Evolutionary conservation across 1,284 basidiomycete genomes (phyloP), one percentile per base, ranked within the genome.

Genomic region (Pseudozyma thailandica): DNA sequence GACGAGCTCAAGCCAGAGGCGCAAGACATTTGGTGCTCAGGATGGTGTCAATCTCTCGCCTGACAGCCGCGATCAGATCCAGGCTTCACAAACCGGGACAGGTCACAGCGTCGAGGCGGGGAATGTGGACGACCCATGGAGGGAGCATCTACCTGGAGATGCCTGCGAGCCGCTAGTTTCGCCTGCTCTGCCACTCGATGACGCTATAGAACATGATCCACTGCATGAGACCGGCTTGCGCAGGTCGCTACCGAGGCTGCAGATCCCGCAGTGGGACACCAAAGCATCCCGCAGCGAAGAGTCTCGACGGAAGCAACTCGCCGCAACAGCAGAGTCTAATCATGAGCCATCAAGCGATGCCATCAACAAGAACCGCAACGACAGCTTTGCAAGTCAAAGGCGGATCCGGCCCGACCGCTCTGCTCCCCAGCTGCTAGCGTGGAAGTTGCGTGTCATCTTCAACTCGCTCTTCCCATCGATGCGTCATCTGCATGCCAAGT

Each of bases 401-500:
- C 62, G 69, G n/a, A 16, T 66, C 6, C 54, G 69, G 15, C 63
- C 68, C 7, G 33, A 53, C 13, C 60, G 64, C 18, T 41, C 53
- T 25, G 37, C 51, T n/a, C 27, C 46, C 25, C 47, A 63, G 39
- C 45, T 58, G 16, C 21, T 72, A 2, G 50, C 50, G 3, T 72
- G 61, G 61, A 65, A 66, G 55, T 6, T 55, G 31, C 51, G 45
- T 12, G 63, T 72, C 13, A 35, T 55, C 23, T 50, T 57, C 18
- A 61, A 55, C 18, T 72, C 89, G 1, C 86, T 98, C 13, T 96
- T 96, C 84, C 94, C 95, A 0, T 92, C 94, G 0, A 84, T 98
- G 6, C 89, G 91, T 62, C 86, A 88, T 57, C 91, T 96, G 82
- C 75, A 85, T 26, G 85, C 86, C 44, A 94, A 95, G 83, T 89